Evolutionary conservation across 1,284 basidiomycete species (phyloP), one percentile per base, ranked within the genome.

Genomic region (Pseudozyma thailandica): DNA sequence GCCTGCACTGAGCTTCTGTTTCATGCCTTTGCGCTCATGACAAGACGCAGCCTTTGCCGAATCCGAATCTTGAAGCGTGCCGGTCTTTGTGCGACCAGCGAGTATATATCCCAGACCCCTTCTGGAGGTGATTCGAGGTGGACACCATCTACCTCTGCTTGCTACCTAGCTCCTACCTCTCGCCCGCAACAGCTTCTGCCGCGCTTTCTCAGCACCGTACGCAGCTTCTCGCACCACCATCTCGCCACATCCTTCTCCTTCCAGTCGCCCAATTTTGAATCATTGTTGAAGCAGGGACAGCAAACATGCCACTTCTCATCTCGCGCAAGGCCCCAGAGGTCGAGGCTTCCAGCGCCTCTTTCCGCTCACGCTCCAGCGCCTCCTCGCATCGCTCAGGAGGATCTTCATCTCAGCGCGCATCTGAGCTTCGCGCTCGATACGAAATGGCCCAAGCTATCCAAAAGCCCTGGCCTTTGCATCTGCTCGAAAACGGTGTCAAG

Each of bases 401-500:
- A 4, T 33, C 47, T 6, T 60, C 57, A 0, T 60, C 63, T 15
- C 50, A 51, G 10, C 50, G 49, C 25, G 52, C 61, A 8, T 44
- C 57, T 16, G 68, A 71, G 45, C 37, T 71, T 8, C 51, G 61
- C 2, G 68, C 68, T 4, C 37, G 68, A 18, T 71, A 64, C 46
- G 68, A 71, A 37, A 71, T 71, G 68, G 68, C 68, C 9, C 68
- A 71, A 44, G 68, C 68, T 21, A 64, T 71, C 9, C 68, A 71
- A 27, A 71, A 71, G 47, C 68, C 68, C 2, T 71, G 68, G 68
- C 68, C 68, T 2, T 20, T 71, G 18, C 68, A 71, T 23, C 30
- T 71, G 50, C 50, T 71, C 16, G 68, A 71, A 33, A 71, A 71
- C 47, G 68, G 68, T 16, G 52, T 60, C 31, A 71, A 71, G n/a